Conservation (phyloP, 164 flowering plant species). For the Chimonanthus salicifolius region DNA sequence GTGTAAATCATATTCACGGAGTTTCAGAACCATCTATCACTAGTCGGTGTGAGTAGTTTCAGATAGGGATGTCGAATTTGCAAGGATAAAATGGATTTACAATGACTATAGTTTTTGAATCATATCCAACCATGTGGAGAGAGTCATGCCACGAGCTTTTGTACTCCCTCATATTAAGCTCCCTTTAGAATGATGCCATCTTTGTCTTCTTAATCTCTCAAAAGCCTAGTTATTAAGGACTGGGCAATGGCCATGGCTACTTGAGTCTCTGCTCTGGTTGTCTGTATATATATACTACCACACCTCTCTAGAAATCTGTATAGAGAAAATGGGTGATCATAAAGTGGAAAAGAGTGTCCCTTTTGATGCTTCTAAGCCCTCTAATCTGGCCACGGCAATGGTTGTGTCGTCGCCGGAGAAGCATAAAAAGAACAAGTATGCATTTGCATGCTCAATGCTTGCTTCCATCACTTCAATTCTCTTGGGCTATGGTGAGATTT, state of each 20-base stretch:
- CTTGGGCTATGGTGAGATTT: conserved; percentile 26
- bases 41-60: too few species aligned
- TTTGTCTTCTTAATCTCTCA: not conserved
- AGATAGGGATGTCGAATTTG: too few species aligned
- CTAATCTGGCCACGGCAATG: not conserved
- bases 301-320: too few species aligned
- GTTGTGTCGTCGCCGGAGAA: conserved; percentile 4
- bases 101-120: too few species aligned
- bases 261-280: too few species aligned
- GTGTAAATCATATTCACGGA: too few species aligned
- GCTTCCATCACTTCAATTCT: conserved; percentile 34
- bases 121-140: too few species aligned
- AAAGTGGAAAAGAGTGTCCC: not conserved
- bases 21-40: too few species aligned
- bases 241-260: not conserved
- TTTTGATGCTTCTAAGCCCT: not conserved
- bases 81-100: too few species aligned
- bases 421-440: conserved; percentile 16
- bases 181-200: not conserved
- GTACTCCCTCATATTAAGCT: not conserved
- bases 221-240: not conserved
- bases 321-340: not conserved
- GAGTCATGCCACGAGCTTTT: too few species aligned
- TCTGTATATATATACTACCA: too few species aligned
- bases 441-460: conserved; percentile 14